These are phyloP conservation scores for Canavalia gladiata DNA, from an alignment of 306 rosid species.

Conservation along the genomic window DNA sequence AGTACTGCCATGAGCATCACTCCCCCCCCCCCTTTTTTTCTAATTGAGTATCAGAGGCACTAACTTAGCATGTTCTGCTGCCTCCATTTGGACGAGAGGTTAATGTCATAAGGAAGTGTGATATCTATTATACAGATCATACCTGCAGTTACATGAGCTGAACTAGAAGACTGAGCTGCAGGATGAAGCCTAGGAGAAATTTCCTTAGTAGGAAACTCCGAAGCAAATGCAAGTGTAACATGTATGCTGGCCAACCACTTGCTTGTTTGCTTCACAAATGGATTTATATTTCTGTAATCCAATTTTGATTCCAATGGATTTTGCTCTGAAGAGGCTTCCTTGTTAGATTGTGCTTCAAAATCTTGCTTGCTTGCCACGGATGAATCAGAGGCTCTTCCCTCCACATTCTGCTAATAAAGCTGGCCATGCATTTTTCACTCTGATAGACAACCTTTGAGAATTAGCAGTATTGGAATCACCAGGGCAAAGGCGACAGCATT, in stretches of 20 bases:
- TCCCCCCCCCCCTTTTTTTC: too few relatives aligned
- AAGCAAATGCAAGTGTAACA: slow-evolving; percentile 84
- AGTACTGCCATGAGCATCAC: too few relatives aligned
- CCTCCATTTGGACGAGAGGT: too few relatives aligned
- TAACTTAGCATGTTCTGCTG: too few relatives aligned
- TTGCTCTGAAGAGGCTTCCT: slow-evolving; percentile 61
- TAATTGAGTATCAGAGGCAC: too few relatives aligned
- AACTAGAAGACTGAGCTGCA: slow-evolving; percentile 69
- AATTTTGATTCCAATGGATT: slow-evolving; percentile 45
- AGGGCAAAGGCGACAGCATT: too few relatives aligned
- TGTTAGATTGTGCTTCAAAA: slow-evolving; percentile 49
- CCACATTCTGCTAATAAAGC: slow-evolving; percentile 53
- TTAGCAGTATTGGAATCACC: too few relatives aligned
- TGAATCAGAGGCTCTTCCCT: slow-evolving; percentile 51
- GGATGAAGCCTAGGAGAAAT: slow-evolving; percentile 60
- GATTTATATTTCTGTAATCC: slow-evolving; percentile 56
- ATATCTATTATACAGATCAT: slow-evolving; percentile 76
- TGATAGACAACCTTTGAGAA: too few relatives aligned
- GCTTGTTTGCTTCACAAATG: slow-evolving; percentile 64
- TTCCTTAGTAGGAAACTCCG: slow-evolving; percentile 76
- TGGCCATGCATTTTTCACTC: too few relatives aligned
- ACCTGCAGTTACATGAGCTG: slow-evolving; percentile 80
- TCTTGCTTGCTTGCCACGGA: slow-evolving; percentile 49
- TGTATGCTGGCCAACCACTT: slow-evolving; percentile 74
- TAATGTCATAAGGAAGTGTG: not conserved